Percentiles rank a stretch among this genome's conserved stretches.
Evolutionary conservation across 1,284 basidiomycete species (phyloP).

Genomic region (Mycena citricolor): DNA sequence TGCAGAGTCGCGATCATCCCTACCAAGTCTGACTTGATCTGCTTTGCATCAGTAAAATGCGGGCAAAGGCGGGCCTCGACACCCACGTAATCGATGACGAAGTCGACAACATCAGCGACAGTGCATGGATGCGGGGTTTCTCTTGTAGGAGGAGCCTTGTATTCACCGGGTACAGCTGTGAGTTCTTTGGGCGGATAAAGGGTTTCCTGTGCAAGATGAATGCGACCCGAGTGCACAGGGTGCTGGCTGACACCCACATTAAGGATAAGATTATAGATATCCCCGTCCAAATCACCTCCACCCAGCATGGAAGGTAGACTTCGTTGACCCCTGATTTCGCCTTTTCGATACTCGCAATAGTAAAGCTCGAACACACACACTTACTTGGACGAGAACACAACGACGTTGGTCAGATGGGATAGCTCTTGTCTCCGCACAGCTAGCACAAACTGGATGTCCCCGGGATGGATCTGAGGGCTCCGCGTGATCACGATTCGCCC

Average conservation of each 20-base stretch:
- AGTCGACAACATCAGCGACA: conserved; percentile 48
- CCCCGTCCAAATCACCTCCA: conserved; percentile 47
- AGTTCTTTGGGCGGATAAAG: conserved; percentile 27
- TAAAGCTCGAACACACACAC: conserved; percentile 13
- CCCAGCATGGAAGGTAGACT: conserved; percentile 44
- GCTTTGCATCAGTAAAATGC: no score
- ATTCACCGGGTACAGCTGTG: conserved; percentile 35
- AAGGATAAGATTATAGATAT: conserved; percentile 42
- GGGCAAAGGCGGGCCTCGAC: no score
- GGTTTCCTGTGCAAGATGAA: conserved; percentile 26
- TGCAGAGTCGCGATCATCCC: conserved; percentile 32
- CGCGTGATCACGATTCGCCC: conserved; percentile 46
- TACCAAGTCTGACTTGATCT: conserved; percentile 39
- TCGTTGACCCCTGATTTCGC: conserved; percentile 36
- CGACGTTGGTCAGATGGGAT: conserved; percentile 37
- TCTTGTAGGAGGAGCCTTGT: conserved; percentile 35
- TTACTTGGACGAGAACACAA: conserved; percentile 40
- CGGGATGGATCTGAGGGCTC: conserved; percentile 52
- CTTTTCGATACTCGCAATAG: conserved; percentile 12
- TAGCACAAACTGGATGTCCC: conserved; percentile 44
- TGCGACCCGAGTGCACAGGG: conserved; percentile 15
- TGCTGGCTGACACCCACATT: conserved; percentile 30
- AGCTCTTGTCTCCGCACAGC: conserved; percentile 42
- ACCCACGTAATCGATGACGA: conserved; percentile 49
- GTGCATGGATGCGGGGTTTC: conserved; percentile 35